Base-by-base conservation (phyloP, 371 early-diverging fungal species). In the Mortierella sp. region DNA sequence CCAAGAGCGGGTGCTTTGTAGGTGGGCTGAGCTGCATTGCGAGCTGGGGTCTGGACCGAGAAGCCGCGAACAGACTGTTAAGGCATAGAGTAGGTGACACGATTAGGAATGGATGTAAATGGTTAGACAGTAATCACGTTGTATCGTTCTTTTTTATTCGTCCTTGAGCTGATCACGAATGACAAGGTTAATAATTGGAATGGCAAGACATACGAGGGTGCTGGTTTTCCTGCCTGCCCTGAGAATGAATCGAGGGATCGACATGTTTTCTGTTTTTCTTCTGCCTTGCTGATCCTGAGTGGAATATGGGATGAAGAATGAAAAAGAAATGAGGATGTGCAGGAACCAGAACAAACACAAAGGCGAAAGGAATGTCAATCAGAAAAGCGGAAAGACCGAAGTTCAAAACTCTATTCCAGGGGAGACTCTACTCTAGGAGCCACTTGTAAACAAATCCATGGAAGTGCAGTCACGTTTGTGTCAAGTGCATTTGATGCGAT, bases 1-100 rank as follows among this genome's bases (percentile, higher is more conserved):
- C 84, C 86, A 17, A 78, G 55, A 17, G 84, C 81, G 4, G 89
- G 88, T 46, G 72, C 72, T 54, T 61, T 69, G 75, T 86, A 89
- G 21, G 81, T 78, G 24, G 80, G 27, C 21, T 57, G 68, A 6
- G 54, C 56, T 6, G 56, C 49, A 64, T 56, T 56, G 44, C 76
- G 68, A n/a, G 67, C 30, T 23, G 56, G 14, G 6, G 78, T 31
- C 56, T 60, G 62, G 23, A 60, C 63, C 2, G 79, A 76, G 65
- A 70, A 76, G 24, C 61, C 37, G 44, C 78, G 70, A 32, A 56
- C 27, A 23, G 65, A 26, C 78, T 76, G 70, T 5, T 37, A 27
- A 21, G 27, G 11, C n/a, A n/a, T 5, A 24, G 12, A 17, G 21
- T 21, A 17, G 12, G 14, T 8, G 31, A 11, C 19, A 39, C 8